Evolutionary conservation across 2,329 filamentous ascomycete species (phyloP), one percentile per base, ranked within the genome.

Genomic region (Fusarium sororula): DNA sequence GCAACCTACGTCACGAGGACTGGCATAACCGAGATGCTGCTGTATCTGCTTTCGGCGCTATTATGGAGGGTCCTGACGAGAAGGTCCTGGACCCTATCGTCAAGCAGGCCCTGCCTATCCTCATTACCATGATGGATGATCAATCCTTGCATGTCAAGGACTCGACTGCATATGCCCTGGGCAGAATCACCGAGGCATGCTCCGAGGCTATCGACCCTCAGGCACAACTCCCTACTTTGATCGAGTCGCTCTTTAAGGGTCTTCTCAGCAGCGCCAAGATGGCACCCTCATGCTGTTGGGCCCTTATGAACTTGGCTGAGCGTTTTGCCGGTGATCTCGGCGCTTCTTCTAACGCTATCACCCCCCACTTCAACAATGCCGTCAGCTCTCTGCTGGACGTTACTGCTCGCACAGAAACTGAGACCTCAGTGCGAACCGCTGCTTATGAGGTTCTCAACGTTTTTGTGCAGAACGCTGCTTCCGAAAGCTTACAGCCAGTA

Each of bases 221-320:
- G 76, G 87, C 91, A 73, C 94, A 98, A 81, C 89, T 99, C 10
- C 93, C 95, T 73, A 90, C 93, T 26, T 87, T 99, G 72, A 96
- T 99, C 79, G 90, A 91, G 64, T 93, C 95, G 45, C 90, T 99
- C 15, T 99, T 99, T 86, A 91, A 92, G 77, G 96, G 96, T 57
- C 89, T 99, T 68, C 91, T 94, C 68, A 96, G 93, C 85, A 96
- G 93, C 82, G 93, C 95, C 68, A 98, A 97, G 90, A 99, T 99
- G 92, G 96, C 96, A 38, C 92, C 94, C 63, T 99, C 96, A 37
- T 98, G 96, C 90, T 99, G 96, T 86, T 98, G 97, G 96, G 95
- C 96, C 38, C 86, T 99, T 76, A 98, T 99, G 94, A 99, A 98
- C 85, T 86, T 99, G 81, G 96, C 96, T 17, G 96, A 99, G 81